Base-by-base conservation (phyloP, 768 basidiomycete genomes). In the Ramaria sp. region DNA sequence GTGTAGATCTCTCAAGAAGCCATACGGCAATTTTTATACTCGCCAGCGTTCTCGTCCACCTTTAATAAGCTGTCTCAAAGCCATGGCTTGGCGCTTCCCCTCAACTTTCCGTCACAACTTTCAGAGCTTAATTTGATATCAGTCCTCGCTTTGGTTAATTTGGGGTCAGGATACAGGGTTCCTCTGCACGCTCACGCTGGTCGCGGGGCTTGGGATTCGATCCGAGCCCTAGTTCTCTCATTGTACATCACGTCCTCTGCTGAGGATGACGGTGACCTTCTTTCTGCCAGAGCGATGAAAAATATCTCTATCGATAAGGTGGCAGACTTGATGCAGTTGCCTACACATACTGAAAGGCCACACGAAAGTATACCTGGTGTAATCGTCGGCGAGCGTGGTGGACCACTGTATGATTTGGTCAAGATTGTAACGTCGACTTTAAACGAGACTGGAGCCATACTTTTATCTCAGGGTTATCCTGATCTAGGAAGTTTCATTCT, bases 71-170 rank as follows among this genome's bases (percentile, higher is more conserved):
- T 87, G 2, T 82, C 82, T 7, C 64, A 68, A 15, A 69, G 75
- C 17, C 88, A 91, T 69, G 89, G 89, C 30, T 73, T 91, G 51
- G 73, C 79, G 6, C 73, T 94, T 57, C 91, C 91, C 1, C 78
- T 95, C 51, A 83, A 84, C 2, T 95, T 93, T 63, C 73, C 86
- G 38, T 84, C 86, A 0, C 69, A 76, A 19, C 70, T 81, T 4
- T 79, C 85, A 43, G 91, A 95, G 69, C 73, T 95, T 58, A 93
- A 91, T 67, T 72, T 93, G 30, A 71, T 93, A n/a, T 81, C 84
- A 46, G 69, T 88, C 7, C 79, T 92, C 42, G 81, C 84, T 2
- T 75, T 92, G 15, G 76, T 95, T 34, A 92, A 92, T 67, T 89
- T 93, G 67, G 87, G 78, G 4, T 88, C 87, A 1, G 88, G 87